Evolutionary conservation across 83 land plant genomes (phyloP).

Genomic region (Larix sibirica): DNA sequence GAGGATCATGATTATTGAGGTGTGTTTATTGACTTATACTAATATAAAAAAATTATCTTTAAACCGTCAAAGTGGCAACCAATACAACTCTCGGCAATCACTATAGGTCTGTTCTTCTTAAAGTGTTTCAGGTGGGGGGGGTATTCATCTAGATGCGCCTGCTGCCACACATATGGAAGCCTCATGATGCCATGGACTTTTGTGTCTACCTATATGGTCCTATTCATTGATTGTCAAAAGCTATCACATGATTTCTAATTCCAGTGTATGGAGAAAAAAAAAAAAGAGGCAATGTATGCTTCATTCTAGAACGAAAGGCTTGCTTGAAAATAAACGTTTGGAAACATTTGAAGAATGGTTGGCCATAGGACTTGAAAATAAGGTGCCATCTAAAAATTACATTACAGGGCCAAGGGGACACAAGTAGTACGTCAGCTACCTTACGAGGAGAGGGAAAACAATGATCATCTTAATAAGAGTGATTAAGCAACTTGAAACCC

Average conservation of each 20-base stretch:
- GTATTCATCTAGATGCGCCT: too few relatives aligned
- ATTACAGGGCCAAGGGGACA: background rate
- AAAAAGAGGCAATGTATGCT: background rate
- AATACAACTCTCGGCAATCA: too few relatives aligned
- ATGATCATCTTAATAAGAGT: background rate
- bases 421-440: too few relatives aligned
- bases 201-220: slow-evolving; percentile 42
- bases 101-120: too few relatives aligned
- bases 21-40: too few relatives aligned
- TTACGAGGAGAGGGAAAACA: background rate
- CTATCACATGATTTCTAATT: background rate
- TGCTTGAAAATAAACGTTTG: background rate
- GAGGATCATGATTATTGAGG: too few relatives aligned
- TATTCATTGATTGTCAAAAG: slow-evolving; percentile 21
- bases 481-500: background rate
- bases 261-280: background rate
- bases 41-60: too few relatives aligned
- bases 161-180: too few relatives aligned
- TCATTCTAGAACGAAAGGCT: background rate
- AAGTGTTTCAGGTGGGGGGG: too few relatives aligned
- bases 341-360: background rate
- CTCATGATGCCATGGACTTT: too few relatives aligned
- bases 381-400: background rate
- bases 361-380: background rate
- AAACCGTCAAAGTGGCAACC: too few relatives aligned